Base-by-base conservation (phyloP, 805 yeast genomes). In the Saccharomycopsis sp. region DNA sequence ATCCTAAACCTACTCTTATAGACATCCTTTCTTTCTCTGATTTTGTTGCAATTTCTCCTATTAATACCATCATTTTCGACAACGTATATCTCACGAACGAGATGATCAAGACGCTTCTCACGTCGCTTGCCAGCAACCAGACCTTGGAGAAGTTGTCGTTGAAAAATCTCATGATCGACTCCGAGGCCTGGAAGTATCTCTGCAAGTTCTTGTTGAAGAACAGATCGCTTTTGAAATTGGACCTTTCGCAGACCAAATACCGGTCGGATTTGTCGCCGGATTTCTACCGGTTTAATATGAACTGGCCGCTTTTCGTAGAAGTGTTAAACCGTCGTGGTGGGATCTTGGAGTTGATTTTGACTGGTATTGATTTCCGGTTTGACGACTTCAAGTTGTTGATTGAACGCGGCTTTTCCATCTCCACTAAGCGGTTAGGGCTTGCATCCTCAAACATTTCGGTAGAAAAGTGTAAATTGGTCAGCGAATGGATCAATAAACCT, bases 21-120 rank as follows among this genome's bases (percentile, higher is more conserved):
- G 98, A 92, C 70, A 81, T 92, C 29, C 80, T 88, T 64, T 84
- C 97, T 0, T 89, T 92, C 67, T 82, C 96, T 15, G 98, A 92
- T 70, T 93, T 92, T 65, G 73, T 92, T 25, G 77, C 96, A 54
- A 83, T 90, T 56, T 94, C 96, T 0, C 97, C 97, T 0, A 80
- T 92, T 3, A 75, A 84, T 20, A 85, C 91, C 68, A 70, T 92
- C 3, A 82, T 89, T 0, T 73, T 93, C 38, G 97, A 92, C 72
- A 93, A 96, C 56, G 92, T 88, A 29, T 73, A 78, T 9, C 70
- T 93, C 42, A 82, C 94, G 1, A 76, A 77, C 23, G 92, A 86
- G 55, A 93, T 91, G 89, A 75, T 91, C 58, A 77, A 85, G 63
- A 79, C 86, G 8, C 69, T 93, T n/a, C 72, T 92, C 35, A 75